Conservation (phyloP, 163 green algal genomes). For the Coccomyxa subellipsoidea region DNA sequence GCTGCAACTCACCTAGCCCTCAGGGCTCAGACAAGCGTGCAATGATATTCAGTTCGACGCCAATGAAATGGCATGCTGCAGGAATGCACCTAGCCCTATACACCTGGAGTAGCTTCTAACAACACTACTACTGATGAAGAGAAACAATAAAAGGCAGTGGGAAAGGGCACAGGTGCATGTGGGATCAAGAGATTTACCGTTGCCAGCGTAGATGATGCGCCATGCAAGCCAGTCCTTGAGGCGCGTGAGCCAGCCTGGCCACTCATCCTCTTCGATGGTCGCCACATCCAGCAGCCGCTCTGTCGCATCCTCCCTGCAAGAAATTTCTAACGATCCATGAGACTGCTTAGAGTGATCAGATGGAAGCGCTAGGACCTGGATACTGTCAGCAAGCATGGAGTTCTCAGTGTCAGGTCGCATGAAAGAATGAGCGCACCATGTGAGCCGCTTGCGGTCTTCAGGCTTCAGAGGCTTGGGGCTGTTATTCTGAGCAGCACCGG, state of each 20-base stretch:
- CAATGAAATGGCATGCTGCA: not conserved
- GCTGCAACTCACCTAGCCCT: not conserved
- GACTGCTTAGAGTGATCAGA: no score
- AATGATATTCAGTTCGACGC: not conserved
- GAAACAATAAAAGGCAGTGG: no score
- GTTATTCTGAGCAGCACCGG: conserved; percentile 13
- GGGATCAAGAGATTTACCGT: no score
- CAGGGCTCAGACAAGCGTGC: no score
- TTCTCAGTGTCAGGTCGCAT: no score
- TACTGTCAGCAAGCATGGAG: no score
- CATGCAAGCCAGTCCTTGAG: not conserved
- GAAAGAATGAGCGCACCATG: conserved; percentile 34
- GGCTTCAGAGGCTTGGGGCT: conserved; percentile 65
- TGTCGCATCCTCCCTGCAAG: conserved; percentile 61
- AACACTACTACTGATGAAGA: no score
- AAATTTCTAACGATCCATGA: no score
- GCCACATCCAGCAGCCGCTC: conserved; percentile 68
- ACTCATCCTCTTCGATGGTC: conserved; percentile 38
- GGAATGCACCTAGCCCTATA: no score
- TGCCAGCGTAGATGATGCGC: conserved; percentile 17
- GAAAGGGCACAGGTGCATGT: no score
- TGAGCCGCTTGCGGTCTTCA: conserved; percentile 68
- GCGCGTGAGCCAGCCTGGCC: conserved; percentile 9
- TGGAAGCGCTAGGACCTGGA: no score
- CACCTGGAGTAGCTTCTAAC: no score